Base-by-base conservation (phyloP, 2,329 filamentous ascomycete species). In the Clarireedia monteithiana region DNA sequence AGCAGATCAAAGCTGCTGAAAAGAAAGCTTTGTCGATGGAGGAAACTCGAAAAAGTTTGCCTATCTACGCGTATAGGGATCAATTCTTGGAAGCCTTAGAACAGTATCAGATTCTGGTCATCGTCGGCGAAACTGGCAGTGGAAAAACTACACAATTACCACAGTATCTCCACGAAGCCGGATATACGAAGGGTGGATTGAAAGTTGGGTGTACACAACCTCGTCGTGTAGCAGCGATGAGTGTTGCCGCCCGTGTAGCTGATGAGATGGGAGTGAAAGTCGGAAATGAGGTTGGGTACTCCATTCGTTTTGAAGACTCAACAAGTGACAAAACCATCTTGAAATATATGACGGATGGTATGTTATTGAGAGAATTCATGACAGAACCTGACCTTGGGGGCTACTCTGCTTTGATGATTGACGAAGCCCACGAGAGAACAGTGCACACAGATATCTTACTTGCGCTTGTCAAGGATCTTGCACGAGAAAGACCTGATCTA, bases 271-370 rank as follows among this genome's bases (percentile, higher is more conserved):
- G 88, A 0, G 86, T 90, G 58, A 91, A 92, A 69, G 75, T 97
- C 10, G 94, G 94, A 0, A 88, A 89, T 60, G 90, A 96, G 67
- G 92, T 97, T 26, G 94, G 94, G 15, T 99, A 96, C 69, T 86
- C 86, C 0, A 95, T 99, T 64, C 88, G 94, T 59, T 99, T 97
- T 65, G 94, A 99, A 69, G 89, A 96, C 71, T 85, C 85, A 60
- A 95, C 91, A 0, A 89, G 84, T 68, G 90, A 95, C 66, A 95
- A 95, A 73, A 97, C 94, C 0, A 77, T 92, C 6, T 74, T 99
- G 54, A 95, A 96, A 71, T 97, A 96, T 72, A 92, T 95, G 88
- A 99, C 94, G 0, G 94, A 99, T 67, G 94, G 94, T 68, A 95
- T 97, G 87, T 75, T 97, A 40, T 76, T 97, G 30, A 81, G 91